Evolutionary conservation across 2,329 filamentous ascomycete species (phyloP), one percentile per base, ranked within the genome.

Genomic region (Colletotrichum navitas): DNA sequence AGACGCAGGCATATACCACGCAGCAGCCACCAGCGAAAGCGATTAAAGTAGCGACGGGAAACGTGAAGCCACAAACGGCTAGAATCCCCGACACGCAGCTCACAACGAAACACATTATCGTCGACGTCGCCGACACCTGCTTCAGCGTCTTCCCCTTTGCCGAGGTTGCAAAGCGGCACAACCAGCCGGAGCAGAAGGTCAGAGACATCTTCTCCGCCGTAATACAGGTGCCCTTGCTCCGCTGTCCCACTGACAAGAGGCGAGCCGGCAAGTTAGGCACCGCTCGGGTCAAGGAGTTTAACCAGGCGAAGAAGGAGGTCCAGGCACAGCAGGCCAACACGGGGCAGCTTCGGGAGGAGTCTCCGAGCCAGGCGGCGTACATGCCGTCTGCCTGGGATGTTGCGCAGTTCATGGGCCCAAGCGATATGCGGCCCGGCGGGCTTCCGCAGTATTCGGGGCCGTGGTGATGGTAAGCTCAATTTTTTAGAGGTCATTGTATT

Each of bases 111-210:
- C 80, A 79, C 47, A 80, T 85, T 32, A 83, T 86, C 47, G 82
- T 86, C 32, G 85, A 87, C 75, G 82, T 87, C 29, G 84, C 85
- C 5, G 83, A 86, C 75, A 86, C 85, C 0, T 83, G 83, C 54
- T 81, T 85, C 74, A 80, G 81, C 60, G 77, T 77, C 4, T 85
- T 86, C 62, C 85, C 85, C 5, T 86, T 85, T 62, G 80, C 80
- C 5, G 80, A 81, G 41, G 80, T 87, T 5, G 85, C 85, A 2
- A 79, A 80, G 63, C 80, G 85, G 26, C 85, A 87, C 72, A 79
- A 80, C 18, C 77, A 82, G 16, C 74, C 83, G 0, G 79, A 83
- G 11, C 80, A 82, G 47, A 85, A 83, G 72, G 83, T 87, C 11
- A 80, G 80, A 64, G 85, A 86, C 39, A 81, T 85, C 21, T 86